A percentile compares a stretch with the other conserved stretches of the same genome.
Conservation (phyloP, 164 flowering plant species). For the Vitis vinifera region DNA sequence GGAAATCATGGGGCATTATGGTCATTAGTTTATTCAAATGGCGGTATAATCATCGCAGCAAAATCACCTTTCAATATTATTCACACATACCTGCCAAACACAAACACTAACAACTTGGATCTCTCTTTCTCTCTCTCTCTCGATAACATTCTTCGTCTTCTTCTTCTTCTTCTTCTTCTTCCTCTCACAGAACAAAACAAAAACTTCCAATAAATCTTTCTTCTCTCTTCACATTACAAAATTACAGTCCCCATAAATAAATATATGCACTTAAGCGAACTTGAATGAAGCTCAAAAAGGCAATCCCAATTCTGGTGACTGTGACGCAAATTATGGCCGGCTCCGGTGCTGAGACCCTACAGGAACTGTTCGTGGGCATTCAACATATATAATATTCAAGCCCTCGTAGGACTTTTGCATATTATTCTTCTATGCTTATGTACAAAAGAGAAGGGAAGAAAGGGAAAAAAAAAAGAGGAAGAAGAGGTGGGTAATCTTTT, state of each 20-base stretch:
- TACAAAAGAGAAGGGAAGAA: constrained; percentile 1
- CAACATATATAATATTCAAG: not conserved
- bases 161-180: too few species aligned
- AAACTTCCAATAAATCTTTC: not conserved
- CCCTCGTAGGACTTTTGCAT: not conserved
- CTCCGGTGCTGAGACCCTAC: constrained; percentile 6
- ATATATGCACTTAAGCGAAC: constrained; percentile 1
- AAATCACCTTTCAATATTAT: not conserved
- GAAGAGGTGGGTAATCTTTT: not conserved
- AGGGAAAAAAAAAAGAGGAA: not conserved
- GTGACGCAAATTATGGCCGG: too few species aligned
- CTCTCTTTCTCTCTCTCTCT: constrained; percentile 13
- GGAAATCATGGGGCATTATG: not conserved
- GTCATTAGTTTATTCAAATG: not conserved
- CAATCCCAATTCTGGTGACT: constrained; percentile 1
- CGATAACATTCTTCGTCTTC: not conserved
- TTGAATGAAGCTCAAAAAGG: not conserved
- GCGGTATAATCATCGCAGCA: not conserved
- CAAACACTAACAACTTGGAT: constrained; percentile 15
- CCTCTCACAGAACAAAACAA: too few species aligned
- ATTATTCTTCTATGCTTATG: constrained; percentile 2
- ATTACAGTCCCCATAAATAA: not conserved
- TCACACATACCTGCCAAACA: not conserved
- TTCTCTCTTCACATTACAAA: not conserved
- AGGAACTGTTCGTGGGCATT: constrained; percentile 2